Percentiles rank a stretch among this genome's conserved stretches.
Evolutionary conservation across 1,139 yeast species (phyloP).

Genomic region (Pichia cactophila): DNA sequence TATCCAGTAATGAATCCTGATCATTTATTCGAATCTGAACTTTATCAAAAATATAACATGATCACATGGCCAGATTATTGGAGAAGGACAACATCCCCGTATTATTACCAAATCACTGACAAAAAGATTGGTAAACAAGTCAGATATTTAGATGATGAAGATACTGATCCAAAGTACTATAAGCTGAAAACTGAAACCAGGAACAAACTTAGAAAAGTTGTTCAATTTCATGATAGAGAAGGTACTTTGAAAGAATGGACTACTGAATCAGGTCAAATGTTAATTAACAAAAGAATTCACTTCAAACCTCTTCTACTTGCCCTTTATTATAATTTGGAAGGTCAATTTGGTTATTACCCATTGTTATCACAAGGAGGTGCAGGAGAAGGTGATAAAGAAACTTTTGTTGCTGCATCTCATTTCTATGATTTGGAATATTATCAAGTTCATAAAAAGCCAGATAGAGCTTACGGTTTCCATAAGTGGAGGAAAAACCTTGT

Average conservation of each 20-base stretch:
- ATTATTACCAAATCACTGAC: slow-evolving; percentile 47
- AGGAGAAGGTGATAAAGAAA: slow-evolving; percentile 59
- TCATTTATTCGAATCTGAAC: slow-evolving; percentile 29
- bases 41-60: slow-evolving; percentile 23
- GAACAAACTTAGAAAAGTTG: slow-evolving; percentile 26
- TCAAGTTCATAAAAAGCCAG: slow-evolving; percentile 38
- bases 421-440: slow-evolving; percentile 43
- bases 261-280: slow-evolving; percentile 54
- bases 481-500: slow-evolving; percentile 20
- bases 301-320: slow-evolving; percentile 43
- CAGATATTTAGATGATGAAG: slow-evolving; percentile 24
- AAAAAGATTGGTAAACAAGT: slow-evolving; percentile 17
- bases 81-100: slow-evolving; percentile 56
- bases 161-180: slow-evolving; percentile 22
- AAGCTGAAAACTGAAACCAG: slow-evolving; percentile 7
- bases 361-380: slow-evolving; percentile 50
- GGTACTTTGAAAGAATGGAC: slow-evolving; percentile 55
- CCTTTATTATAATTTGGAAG: slow-evolving; percentile 48
- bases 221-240: slow-evolving; percentile 44
- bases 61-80: slow-evolving; percentile 62
- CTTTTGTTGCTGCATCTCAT: slow-evolving; percentile 55
- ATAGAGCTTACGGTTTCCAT: slow-evolving; percentile 25
- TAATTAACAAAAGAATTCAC: slow-evolving; percentile 46
- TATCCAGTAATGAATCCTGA: slow-evolving; percentile 45
- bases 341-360: slow-evolving; percentile 47